Evolutionary conservation across 345 rosid genomes (phyloP).

Genomic region (Geranium brycei): DNA sequence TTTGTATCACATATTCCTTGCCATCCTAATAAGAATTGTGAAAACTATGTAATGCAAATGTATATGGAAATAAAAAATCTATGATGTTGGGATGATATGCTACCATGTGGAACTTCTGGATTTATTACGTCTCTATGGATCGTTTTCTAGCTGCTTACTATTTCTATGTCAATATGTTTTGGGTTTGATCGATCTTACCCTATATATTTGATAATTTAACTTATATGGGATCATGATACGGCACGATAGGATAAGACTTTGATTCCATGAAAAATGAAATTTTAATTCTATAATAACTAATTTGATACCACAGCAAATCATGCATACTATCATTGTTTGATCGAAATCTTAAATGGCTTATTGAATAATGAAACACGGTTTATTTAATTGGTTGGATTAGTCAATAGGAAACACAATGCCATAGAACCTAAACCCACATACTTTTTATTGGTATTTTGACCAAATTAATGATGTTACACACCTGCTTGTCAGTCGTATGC

Average conservation of each 20-base stretch:
- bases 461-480: neutral
- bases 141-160: neutral
- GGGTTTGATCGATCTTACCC: too few relatives aligned
- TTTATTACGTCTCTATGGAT: neutral
- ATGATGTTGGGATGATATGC: constrained; percentile 3
- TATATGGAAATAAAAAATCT: neutral
- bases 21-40: constrained; percentile 9
- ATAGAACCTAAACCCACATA: neutral
- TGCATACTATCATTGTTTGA: too few relatives aligned
- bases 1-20: neutral
- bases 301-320: too few relatives aligned
- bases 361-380: too few relatives aligned
- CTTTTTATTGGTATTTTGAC: neutral
- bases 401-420: too few relatives aligned
- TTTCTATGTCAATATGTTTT: constrained; percentile 1
- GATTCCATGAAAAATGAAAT: too few relatives aligned
- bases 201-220: too few relatives aligned
- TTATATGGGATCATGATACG: too few relatives aligned
- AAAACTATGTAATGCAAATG: neutral
- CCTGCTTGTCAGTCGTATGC: neutral
- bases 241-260: too few relatives aligned
- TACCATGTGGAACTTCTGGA: constrained; percentile 4
- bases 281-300: too few relatives aligned
- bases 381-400: too few relatives aligned
- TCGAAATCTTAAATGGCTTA: too few relatives aligned